Conservation (phyloP, 768 basidiomycete genomes). For the Dioszegia aurantiaca region DNA sequence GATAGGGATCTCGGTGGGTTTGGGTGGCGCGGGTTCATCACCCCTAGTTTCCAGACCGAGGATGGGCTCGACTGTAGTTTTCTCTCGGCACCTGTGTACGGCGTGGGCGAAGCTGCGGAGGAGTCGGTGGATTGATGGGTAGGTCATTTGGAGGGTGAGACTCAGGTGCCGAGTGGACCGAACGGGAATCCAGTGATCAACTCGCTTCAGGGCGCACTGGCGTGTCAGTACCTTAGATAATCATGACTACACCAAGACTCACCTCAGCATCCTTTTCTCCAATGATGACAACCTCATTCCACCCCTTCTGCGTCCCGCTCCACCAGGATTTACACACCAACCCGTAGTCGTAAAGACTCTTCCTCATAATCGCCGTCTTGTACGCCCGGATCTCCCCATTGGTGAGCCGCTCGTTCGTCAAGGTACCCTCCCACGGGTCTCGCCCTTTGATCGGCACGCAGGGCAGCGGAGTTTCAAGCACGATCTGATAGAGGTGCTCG, state of each 20-base stretch:
- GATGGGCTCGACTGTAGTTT: not conserved
- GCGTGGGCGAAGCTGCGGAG: slow-evolving; percentile 7
- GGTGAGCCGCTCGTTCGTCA: slow-evolving; percentile 16
- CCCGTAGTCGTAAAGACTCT: slow-evolving; percentile 13
- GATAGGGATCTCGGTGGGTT: not conserved
- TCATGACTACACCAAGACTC: not conserved
- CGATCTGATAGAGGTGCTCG: not conserved
- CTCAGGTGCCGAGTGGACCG: not conserved
- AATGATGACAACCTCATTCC: slow-evolving; percentile 20
- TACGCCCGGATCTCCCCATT: slow-evolving; percentile 20
- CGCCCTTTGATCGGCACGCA: slow-evolving; percentile 7
- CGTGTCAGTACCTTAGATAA: not conserved
- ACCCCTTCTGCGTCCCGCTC: slow-evolving; percentile 9
- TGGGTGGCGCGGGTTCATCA: not conserved
- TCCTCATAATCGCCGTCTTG: slow-evolving; percentile 17
- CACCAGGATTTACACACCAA: slow-evolving; percentile 22
- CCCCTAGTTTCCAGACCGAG: not conserved
- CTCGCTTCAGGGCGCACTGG: not conserved
- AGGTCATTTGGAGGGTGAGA: slow-evolving; percentile 19
- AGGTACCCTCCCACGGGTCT: not conserved
- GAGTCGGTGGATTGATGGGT: slow-evolving; percentile 2
- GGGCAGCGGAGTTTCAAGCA: slow-evolving; percentile 4
- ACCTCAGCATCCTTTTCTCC: slow-evolving; percentile 18
- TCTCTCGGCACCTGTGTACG: not conserved
- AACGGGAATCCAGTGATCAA: slow-evolving; percentile 7